Conservation (phyloP, 371 early-diverging fungal species). For the Rhizomucor miehei region DNA sequence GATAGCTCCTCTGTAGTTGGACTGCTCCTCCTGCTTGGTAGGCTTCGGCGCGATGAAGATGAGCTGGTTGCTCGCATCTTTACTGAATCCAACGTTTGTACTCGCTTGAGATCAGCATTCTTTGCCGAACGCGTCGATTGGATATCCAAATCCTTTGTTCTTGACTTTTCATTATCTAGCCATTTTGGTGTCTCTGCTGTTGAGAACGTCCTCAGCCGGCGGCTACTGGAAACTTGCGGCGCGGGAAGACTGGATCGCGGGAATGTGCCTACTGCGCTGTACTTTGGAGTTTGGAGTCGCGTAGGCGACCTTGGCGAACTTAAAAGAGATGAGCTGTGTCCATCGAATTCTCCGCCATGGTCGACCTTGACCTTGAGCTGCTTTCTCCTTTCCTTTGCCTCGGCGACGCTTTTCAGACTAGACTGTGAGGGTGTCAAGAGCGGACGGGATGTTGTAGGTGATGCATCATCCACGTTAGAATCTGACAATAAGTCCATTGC, state of each 20-base stretch:
- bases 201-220: conserved; percentile 14
- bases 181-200: not conserved
- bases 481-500: not conserved
- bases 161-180: not conserved
- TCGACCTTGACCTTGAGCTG: not conserved
- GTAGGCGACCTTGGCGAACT: conserved; percentile 13
- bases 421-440: conserved; percentile 9
- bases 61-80: not conserved
- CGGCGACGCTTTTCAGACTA: conserved; percentile 6
- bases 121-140: not conserved
- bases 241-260: conserved; percentile 13
- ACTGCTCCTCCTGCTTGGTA: not conserved
- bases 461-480: not conserved
- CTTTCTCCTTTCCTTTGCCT: conserved; percentile 12
- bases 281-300: conserved; percentile 15
- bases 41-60: not conserved
- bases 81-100: not conserved
- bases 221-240: conserved; percentile 3
- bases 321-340: not conserved
- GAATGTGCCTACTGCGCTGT: conserved; percentile 7
- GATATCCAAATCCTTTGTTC: not conserved
- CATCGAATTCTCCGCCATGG: not conserved
- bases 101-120: not conserved
- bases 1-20: not conserved
- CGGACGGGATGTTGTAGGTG: conserved; percentile 2